A percentile compares a stretch with the other conserved stretches of the same genome.
Conservation (phyloP, 2,329 filamentous ascomycete genomes). For the Xylariaceae sp. region DNA sequence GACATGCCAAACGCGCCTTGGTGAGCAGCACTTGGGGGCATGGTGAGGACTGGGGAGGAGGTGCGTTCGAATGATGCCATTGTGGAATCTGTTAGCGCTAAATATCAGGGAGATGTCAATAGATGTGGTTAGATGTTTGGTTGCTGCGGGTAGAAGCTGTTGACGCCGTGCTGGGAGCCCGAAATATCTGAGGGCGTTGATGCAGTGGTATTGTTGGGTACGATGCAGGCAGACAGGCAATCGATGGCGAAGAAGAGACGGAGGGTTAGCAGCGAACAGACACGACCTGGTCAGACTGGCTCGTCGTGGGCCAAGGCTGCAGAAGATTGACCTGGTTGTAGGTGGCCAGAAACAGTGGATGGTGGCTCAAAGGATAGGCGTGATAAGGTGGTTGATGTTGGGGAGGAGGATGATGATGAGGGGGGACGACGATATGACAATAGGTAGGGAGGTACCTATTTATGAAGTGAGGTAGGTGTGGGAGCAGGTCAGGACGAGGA, state of each 20-base stretch:
- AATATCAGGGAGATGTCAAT: conserved; percentile 21
- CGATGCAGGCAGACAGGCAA: too few species aligned
- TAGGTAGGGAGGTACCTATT: conserved; percentile 1
- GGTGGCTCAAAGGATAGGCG: conserved; percentile 1
- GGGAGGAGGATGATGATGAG: conserved; percentile 1
- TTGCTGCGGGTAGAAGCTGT: too few species aligned
- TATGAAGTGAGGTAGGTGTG: conserved; percentile 13
- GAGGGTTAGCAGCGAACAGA: too few species aligned
- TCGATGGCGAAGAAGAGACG: too few species aligned
- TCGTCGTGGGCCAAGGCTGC: too few species aligned
- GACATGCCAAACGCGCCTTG: conserved; percentile 33
- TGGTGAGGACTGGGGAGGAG: conserved; percentile 31
- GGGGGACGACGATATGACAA: conserved; percentile 2
- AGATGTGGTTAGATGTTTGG: conserved; percentile 21
- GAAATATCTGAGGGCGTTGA: too few species aligned
- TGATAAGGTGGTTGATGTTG: conserved; percentile 1
- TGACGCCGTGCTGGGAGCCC: too few species aligned
- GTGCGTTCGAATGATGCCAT: conserved; percentile 31
- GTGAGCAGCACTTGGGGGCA: conserved; percentile 35
- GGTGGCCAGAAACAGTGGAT: conserved; percentile 1
- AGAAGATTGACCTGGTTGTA: too few species aligned
- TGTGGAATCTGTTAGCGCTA: conserved; percentile 23
- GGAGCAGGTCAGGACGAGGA: conserved; percentile 14
- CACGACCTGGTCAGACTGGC: too few species aligned
- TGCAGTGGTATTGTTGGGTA: too few species aligned